A percentile compares a stretch with the other conserved stretches of the same genome.
Conservation (phyloP, 371 early-diverging fungal species). For the Choanephora cucurbitarum region DNA sequence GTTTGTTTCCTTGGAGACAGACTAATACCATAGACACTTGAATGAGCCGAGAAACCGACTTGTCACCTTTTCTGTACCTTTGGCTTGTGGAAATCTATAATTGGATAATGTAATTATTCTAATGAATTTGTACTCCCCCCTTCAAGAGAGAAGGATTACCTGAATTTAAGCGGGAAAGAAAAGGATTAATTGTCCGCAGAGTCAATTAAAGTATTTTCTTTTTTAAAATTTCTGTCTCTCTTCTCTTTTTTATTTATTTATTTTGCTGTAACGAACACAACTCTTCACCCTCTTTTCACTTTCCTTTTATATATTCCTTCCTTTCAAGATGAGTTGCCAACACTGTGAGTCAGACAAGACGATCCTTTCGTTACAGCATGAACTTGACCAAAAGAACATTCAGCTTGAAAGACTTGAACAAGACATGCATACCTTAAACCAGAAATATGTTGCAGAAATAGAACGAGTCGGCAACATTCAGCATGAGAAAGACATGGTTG, state of each 20-base stretch:
- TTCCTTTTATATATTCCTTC: not conserved
- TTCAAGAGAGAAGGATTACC: not conserved
- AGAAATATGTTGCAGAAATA: conserved; percentile 74
- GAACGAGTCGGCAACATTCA: conserved; percentile 72
- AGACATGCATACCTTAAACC: conserved; percentile 68
- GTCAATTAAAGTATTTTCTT: not conserved
- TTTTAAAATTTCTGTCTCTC: too few species aligned
- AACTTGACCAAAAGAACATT: conserved; percentile 25
- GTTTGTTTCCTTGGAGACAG: too few species aligned
- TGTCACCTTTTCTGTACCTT: too few species aligned
- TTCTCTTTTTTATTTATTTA: too few species aligned
- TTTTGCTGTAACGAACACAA: too few species aligned
- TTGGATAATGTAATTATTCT: too few species aligned
- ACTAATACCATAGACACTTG: too few species aligned
- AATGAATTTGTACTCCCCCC: not conserved
- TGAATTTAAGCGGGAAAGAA: not conserved
- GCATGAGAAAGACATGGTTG: conserved; percentile 66
- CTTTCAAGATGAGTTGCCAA: conserved; percentile 15
- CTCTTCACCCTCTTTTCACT: conserved; percentile 2
- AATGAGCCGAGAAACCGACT: too few species aligned
- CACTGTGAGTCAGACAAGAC: conserved; percentile 21
- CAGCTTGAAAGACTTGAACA: conserved; percentile 41
- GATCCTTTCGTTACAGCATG: conserved; percentile 16
- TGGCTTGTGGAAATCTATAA: not conserved
- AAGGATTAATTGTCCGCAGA: not conserved